These are phyloP conservation scores for Lachancea thermotolerans DNA, from an alignment of 805 yeast species.

Conservation along the genomic window DNA sequence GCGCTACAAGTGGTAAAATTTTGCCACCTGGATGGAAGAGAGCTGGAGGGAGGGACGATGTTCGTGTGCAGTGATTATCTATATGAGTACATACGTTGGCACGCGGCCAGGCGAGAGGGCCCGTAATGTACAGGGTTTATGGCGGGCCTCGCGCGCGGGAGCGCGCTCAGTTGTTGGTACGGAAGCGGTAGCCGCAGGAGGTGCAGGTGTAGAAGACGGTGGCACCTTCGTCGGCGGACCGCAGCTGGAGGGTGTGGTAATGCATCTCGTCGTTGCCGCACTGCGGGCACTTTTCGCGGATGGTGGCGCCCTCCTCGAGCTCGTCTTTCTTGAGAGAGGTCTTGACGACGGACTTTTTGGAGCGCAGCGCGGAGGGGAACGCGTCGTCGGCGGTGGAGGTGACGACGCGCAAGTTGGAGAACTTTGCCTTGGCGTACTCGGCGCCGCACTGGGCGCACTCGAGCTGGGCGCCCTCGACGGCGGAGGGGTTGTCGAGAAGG, in stretches of 20 bases:
- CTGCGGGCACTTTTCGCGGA: constrained; percentile 96
- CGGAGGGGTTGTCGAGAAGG: constrained; percentile 60
- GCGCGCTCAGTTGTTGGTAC: constrained; percentile 70
- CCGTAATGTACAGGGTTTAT: no score
- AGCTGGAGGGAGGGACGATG: background rate
- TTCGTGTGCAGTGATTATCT: background rate
- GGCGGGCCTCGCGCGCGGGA: no score
- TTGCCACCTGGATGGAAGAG: background rate
- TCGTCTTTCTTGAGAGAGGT: constrained; percentile 72
- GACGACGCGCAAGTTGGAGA: constrained; percentile 74
- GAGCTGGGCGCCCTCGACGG: constrained; percentile 37
- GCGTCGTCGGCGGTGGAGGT: constrained; percentile 89
- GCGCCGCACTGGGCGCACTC: constrained; percentile 51
- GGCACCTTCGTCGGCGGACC: constrained; percentile 99
- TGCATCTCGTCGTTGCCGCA: constrained; percentile 98
- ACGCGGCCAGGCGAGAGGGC: no score
- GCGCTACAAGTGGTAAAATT: background rate
- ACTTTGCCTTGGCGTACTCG: constrained; percentile 35
- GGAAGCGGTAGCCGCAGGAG: constrained; percentile 83
- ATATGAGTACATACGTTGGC: background rate
- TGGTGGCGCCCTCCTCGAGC: constrained; percentile 90
- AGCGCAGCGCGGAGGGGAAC: constrained; percentile 76
- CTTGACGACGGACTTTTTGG: constrained; percentile 86
- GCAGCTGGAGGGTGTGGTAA: constrained; percentile 89
- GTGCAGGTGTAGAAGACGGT: constrained; percentile 98